phyloP scores from a whole-genome alignment of 2,329 filamentous ascomycete genomes.

The Cytospora schulzeri region DNA sequence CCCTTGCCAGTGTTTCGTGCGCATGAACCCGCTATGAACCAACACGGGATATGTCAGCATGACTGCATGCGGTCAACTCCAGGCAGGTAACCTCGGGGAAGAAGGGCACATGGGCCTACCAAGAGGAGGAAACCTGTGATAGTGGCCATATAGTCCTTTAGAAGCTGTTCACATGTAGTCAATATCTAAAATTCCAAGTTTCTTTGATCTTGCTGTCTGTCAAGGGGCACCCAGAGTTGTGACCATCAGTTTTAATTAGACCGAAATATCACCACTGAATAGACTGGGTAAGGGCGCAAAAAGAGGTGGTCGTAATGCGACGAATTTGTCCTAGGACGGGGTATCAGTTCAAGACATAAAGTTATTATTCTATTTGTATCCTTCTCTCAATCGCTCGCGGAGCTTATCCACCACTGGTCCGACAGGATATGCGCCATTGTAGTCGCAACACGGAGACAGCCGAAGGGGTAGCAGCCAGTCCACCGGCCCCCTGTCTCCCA shows the following conservation, averaged over 20 bases:
- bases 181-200: background rate
- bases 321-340: background rate
- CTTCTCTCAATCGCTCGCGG: conserved; percentile 18
- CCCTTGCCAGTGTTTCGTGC: conserved; percentile 22
- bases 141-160: background rate
- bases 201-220: background rate
- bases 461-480: conserved; percentile 84
- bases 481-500: conserved; percentile 65
- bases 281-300: background rate
- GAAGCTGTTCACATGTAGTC: background rate
- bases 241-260: background rate
- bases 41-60: background rate
- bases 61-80: background rate
- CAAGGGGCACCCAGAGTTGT: too few species aligned
- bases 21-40: conserved; percentile 3
- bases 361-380: conserved; percentile 6
- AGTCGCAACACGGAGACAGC: conserved; percentile 64
- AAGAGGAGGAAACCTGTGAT: background rate
- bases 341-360: background rate
- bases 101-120: background rate
- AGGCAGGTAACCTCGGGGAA: background rate
- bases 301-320: background rate
- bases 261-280: background rate
- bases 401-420: conserved; percentile 23
- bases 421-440: conserved; percentile 22